A percentile compares a stretch with the other conserved stretches of the same genome.
phyloP scores from a whole-genome alignment of 2,329 filamentous ascomycete species.

The Trichoderma sp. region DNA sequence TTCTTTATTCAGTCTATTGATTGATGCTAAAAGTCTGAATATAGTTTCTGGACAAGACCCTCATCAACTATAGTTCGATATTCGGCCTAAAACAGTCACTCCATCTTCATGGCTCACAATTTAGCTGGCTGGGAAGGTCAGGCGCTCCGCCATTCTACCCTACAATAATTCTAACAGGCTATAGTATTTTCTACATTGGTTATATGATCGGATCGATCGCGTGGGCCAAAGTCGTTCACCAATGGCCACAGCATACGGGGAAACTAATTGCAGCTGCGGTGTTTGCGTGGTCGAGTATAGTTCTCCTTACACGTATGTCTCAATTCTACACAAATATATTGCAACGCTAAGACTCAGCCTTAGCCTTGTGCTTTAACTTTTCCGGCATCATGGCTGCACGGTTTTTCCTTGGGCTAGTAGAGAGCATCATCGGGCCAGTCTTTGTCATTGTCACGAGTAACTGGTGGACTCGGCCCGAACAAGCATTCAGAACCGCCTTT shows the following conservation, averaged over 20 bases:
- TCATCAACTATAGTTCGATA: slow-evolving; percentile 7
- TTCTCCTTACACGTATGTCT: background rate
- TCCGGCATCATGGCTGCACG: background rate
- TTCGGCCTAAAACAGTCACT: background rate
- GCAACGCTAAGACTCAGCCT: background rate
- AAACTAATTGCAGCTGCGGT: background rate
- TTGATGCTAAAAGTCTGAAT: background rate
- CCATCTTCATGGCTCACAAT: background rate
- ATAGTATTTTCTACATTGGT: background rate
- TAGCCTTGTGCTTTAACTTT: background rate
- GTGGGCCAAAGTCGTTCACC: background rate
- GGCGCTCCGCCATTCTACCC: background rate
- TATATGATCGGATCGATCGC: background rate
- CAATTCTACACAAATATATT: accelerated
- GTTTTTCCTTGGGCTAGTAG: slow-evolving; percentile 1
- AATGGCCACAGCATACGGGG: background rate
- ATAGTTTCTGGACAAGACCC: background rate
- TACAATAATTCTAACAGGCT: background rate
- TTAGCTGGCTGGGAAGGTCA: background rate
- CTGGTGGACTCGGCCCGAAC: slow-evolving; percentile 10
- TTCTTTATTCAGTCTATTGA: accelerated
- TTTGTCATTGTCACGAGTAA: slow-evolving; percentile 10
- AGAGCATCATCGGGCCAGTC: slow-evolving; percentile 2
- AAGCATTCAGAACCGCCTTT: background rate
- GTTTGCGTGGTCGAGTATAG: background rate